These are phyloP conservation scores for Hydnomerulius pinastri DNA, from an alignment of 768 basidiomycete genomes.

Conservation along the genomic window DNA sequence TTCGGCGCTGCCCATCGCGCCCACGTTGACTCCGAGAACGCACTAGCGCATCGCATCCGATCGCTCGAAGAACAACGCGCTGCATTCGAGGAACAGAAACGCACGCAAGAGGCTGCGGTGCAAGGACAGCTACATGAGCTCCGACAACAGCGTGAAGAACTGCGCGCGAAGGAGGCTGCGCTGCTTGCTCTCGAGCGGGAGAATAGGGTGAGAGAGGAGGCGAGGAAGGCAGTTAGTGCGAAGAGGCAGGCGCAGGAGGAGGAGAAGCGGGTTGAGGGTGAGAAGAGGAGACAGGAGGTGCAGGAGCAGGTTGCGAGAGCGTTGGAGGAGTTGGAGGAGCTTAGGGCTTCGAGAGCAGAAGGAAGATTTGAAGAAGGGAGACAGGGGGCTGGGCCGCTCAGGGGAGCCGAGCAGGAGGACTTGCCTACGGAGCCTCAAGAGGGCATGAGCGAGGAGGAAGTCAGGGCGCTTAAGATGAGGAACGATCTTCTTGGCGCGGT, in stretches of 20 bases:
- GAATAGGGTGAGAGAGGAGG: slow-evolving; percentile 25
- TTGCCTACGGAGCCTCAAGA: slow-evolving; percentile 23
- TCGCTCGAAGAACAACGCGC: slow-evolving; percentile 20
- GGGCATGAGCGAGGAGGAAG: slow-evolving; percentile 21
- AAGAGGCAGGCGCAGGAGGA: slow-evolving; percentile 29
- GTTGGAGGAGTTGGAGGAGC: slow-evolving; percentile 18
- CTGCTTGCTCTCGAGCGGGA: slow-evolving; percentile 26
- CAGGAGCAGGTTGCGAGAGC: slow-evolving; percentile 22
- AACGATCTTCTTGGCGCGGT: slow-evolving; percentile 14
- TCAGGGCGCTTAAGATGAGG: slow-evolving; percentile 4
- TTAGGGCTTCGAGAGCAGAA: slow-evolving; percentile 7
- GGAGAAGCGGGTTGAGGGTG: slow-evolving; percentile 19
- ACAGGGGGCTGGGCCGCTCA: not conserved
- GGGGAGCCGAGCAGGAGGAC: not conserved
- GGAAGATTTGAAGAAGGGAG: slow-evolving; percentile 1
- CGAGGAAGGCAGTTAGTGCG: slow-evolving; percentile 13
- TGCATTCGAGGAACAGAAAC: slow-evolving; percentile 23
- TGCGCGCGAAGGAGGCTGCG: slow-evolving; percentile 18
- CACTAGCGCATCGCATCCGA: slow-evolving; percentile 10
- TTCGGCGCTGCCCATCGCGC: slow-evolving; percentile 8
- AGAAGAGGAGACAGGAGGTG: slow-evolving; percentile 13
- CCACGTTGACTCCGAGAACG: slow-evolving; percentile 18
- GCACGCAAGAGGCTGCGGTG: slow-evolving; percentile 17
- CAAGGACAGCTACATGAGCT: slow-evolving; percentile 22
- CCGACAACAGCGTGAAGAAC: slow-evolving; percentile 16